Conservation (phyloP, 306 rosid genomes). For the Inga oerstediana region DNA sequence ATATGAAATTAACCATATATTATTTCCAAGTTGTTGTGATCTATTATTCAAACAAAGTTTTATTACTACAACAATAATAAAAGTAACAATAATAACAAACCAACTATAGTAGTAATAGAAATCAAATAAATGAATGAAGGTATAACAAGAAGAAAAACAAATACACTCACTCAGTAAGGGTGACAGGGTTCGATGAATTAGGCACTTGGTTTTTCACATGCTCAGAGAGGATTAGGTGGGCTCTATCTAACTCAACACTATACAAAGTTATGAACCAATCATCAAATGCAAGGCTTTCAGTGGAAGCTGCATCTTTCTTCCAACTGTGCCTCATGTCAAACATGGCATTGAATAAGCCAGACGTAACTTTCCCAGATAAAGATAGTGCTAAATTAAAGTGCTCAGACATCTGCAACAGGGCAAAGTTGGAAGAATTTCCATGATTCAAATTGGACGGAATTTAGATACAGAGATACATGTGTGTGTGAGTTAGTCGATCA, state of each 20-base stretch:
- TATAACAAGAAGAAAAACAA: background rate
- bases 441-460: background rate
- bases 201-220: constrained; percentile 60
- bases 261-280: constrained; percentile 64
- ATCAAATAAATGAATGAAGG: background rate
- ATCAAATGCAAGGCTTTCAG: constrained; percentile 58
- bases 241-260: constrained; percentile 56
- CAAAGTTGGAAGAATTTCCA: background rate
- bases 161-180: constrained; percentile 61
- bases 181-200: constrained; percentile 64
- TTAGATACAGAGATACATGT: background rate
- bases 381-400: constrained; percentile 49
- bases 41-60: background rate
- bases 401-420: constrained; percentile 60
- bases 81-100: background rate
- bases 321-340: constrained; percentile 55
- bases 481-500: background rate
- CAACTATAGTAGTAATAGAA: background rate
- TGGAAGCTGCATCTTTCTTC: constrained; percentile 63
- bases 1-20: background rate
- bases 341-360: constrained; percentile 60
- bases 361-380: constrained; percentile 59
- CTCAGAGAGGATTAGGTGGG: constrained; percentile 43
- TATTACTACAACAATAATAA: background rate
- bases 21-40: background rate